Conservation (phyloP, 2,329 filamentous ascomycete genomes). For the Aspergillus chevalieri region DNA sequence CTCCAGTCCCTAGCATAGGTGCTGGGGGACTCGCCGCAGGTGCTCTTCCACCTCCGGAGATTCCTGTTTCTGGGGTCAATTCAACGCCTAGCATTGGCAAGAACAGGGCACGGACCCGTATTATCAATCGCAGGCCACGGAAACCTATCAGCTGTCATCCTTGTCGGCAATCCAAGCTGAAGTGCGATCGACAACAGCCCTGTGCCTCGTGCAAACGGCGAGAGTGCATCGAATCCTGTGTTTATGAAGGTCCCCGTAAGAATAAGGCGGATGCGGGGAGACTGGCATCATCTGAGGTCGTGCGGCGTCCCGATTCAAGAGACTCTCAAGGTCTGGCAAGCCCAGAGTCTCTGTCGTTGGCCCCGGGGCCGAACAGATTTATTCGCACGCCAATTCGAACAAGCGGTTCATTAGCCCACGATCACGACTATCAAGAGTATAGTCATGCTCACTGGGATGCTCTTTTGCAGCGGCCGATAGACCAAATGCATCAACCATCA, state of each 20-base stretch:
- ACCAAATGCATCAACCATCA: not conserved
- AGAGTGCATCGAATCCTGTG: not conserved
- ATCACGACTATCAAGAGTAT: slow-evolving; percentile 29
- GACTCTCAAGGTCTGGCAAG: not conserved
- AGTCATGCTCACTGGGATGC: slow-evolving; percentile 34
- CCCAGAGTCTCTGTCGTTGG: not conserved
- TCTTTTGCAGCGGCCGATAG: slow-evolving; percentile 3
- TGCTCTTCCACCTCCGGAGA: too few species aligned
- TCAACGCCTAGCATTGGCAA: not conserved
- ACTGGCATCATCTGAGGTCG: not conserved
- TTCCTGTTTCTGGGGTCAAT: too few species aligned
- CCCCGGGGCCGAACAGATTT: not conserved
- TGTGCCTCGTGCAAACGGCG: slow-evolving; percentile 5
- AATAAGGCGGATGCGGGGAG: not conserved
- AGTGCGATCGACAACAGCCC: slow-evolving; percentile 5
- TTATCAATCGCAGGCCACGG: not conserved
- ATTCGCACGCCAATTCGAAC: not conserved
- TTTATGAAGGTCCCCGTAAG: not conserved
- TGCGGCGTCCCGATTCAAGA: not conserved
- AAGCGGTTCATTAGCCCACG: not conserved
- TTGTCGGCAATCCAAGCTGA: slow-evolving; percentile 3
- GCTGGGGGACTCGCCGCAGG: too few species aligned
- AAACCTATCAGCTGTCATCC: slow-evolving; percentile 1
- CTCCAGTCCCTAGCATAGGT: too few species aligned
- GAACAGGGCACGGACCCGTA: not conserved